Percentiles rank a stretch among this genome's conserved stretches.
phyloP scores from a whole-genome alignment of 352 stramenopile genomes.

The Thraustotheca clavata region DNA sequence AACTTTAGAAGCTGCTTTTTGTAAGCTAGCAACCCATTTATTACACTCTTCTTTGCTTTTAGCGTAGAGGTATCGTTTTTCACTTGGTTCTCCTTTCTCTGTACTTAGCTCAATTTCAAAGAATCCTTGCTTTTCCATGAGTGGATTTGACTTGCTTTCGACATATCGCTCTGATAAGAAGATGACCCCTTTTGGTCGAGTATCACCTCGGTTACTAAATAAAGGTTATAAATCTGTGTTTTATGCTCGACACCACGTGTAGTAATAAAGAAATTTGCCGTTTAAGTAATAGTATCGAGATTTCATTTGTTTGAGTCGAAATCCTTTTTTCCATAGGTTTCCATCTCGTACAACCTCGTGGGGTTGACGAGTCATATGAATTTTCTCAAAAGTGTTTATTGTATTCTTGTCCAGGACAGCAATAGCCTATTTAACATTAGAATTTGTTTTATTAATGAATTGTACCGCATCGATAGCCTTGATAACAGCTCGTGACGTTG shows the following conservation, averaged over 20 bases:
- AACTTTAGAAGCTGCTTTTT: slow-evolving; percentile 77
- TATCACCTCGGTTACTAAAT: slow-evolving; percentile 52
- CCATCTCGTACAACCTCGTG: not conserved
- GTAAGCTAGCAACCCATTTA: slow-evolving; percentile 67
- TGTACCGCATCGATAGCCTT: slow-evolving; percentile 5
- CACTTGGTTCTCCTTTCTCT: slow-evolving; percentile 47
- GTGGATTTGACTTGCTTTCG: slow-evolving; percentile 40
- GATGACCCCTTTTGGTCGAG: slow-evolving; percentile 57
- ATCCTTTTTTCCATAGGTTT: slow-evolving; percentile 69
- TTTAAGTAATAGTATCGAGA: slow-evolving; percentile 79
- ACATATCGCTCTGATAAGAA: slow-evolving; percentile 80
- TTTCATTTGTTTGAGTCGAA: slow-evolving; percentile 78
- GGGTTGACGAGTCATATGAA: not conserved
- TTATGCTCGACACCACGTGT: slow-evolving; percentile 36
- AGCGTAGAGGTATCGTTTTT: slow-evolving; percentile 80
- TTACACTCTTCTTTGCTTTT: slow-evolving; percentile 62
- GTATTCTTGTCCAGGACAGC: slow-evolving; percentile 12
- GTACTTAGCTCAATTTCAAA: slow-evolving; percentile 84
- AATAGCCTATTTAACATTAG: slow-evolving; percentile 6
- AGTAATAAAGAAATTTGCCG: slow-evolving; percentile 86
- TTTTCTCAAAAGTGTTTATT: not conserved
- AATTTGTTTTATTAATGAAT: not conserved
- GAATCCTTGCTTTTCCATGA: slow-evolving; percentile 75
- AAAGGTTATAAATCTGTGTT: not conserved
- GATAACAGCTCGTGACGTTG: not conserved